Evolutionary conservation across 2,329 filamentous ascomycete genomes (phyloP), one percentile per base, ranked within the genome.

Genomic region (Ophiostoma sp.): DNA sequence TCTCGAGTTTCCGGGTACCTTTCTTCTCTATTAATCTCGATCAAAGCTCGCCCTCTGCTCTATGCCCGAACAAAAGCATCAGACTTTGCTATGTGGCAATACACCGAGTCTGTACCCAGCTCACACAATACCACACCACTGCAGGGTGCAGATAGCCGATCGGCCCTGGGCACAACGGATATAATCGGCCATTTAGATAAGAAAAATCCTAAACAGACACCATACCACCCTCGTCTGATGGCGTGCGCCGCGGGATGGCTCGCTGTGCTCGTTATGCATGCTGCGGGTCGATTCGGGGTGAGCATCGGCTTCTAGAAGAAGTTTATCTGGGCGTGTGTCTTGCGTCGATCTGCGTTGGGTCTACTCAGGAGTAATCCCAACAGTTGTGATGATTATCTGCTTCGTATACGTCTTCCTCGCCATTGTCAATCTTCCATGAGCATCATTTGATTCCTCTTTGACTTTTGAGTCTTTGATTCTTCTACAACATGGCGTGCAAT

Each of bases 281-380:
- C 54, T 60, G 54, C 57, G 57, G 57, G 57, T 62, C 57, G 57
- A 31, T 17, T 62, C 57, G 57, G 57, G 57, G 57, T 62, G 27
- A 33, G 57, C 57, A 17, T 62, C 57, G 57, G 57, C 57, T 62
- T 62, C 57, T 62, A 62, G 57, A 62, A 62, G 57, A 62, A 31
- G 52, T 57, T 57, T 57, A 57, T 57, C 52, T 23, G 39, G 27
- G 4, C 1, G 13, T 20, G 7, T 48, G 17, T 48, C 44, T 48
- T 48, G 10, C 36, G 36, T 39, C 36, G 10, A 10, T 10, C 36
- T 39, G 36, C 36, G 3, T 39, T 10, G 8, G 27, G 27, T 6
- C 10, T 39, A 39, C 36, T 39, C 5, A 11, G 10, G 10, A 39
- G 3, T 6, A 39, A 11, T 39, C 36, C 3, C 27, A 31, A 31